A percentile compares a stretch with the other conserved stretches of the same genome.
These are phyloP conservation scores for Intubia oerlemansii DNA, from an alignment of 2,329 filamentous ascomycete genomes.

Conservation along the genomic window DNA sequence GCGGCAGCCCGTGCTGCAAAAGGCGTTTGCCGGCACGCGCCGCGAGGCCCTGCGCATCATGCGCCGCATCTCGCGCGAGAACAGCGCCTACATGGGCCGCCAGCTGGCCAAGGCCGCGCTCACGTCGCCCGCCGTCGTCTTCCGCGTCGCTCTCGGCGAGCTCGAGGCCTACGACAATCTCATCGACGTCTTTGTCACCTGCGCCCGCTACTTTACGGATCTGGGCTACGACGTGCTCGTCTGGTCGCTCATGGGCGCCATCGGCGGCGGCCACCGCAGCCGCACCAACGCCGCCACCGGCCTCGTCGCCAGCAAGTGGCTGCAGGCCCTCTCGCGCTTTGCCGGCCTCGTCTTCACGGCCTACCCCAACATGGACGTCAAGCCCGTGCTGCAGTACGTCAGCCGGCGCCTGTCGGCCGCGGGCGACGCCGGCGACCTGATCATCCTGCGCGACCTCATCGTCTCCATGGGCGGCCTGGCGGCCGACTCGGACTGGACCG, in stretches of 20 bases:
- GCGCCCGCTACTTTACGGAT: conserved; percentile 80
- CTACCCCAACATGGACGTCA: conserved; percentile 65
- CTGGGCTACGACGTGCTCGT: conserved; percentile 84
- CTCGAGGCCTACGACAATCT: conserved; percentile 90
- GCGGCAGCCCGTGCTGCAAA: conserved; percentile 52
- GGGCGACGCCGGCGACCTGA: conserved; percentile 75
- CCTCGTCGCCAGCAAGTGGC: conserved; percentile 70
- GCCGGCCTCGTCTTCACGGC: conserved; percentile 76
- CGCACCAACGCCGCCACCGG: conserved; percentile 40
- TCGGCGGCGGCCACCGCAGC: conserved; percentile 38
- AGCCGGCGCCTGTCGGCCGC: conserved; percentile 52
- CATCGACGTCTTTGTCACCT: conserved; percentile 86
- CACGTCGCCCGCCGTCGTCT: conserved; percentile 77
- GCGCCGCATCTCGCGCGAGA: conserved; percentile 76
- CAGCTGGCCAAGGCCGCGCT: conserved; percentile 82
- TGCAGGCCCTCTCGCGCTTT: conserved; percentile 77
- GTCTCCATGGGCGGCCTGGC: conserved; percentile 87
- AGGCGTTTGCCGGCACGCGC: conserved; percentile 55
- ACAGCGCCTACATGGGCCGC: conserved; percentile 68
- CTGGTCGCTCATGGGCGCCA: conserved; percentile 69
- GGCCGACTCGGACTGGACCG: conserved; percentile 69
- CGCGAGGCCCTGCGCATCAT: conserved; percentile 69
- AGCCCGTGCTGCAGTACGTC: conserved; percentile 76
- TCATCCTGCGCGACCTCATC: conserved; percentile 79
- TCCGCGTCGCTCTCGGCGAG: conserved; percentile 71